Evolutionary conservation across 2,329 filamentous ascomycete genomes (phyloP).

Genomic region (Emmonsiellopsis sp.): DNA sequence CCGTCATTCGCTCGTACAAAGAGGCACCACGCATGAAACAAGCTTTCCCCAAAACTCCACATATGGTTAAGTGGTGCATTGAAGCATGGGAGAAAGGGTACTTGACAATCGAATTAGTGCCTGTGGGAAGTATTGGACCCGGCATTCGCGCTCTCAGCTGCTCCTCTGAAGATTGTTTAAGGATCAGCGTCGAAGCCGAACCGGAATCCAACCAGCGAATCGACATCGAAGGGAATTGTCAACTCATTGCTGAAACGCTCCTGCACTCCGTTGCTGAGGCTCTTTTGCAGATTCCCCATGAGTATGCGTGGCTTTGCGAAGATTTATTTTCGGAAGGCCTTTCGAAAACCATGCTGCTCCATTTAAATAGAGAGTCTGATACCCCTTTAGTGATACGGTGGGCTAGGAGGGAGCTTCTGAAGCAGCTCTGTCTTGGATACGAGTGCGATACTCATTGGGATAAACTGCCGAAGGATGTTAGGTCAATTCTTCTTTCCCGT

Average conservation of each 20-base stretch:
- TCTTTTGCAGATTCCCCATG: slow-evolving; percentile 26
- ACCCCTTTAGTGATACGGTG: slow-evolving; percentile 30
- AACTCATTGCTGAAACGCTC: slow-evolving; percentile 30
- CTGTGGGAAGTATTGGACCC: slow-evolving; percentile 23
- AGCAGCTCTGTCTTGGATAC: slow-evolving; percentile 41
- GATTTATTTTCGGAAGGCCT: slow-evolving; percentile 25
- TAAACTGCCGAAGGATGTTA: slow-evolving; percentile 36
- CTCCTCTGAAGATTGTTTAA: slow-evolving; percentile 18
- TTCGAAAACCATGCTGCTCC: slow-evolving; percentile 25
- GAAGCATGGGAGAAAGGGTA: slow-evolving; percentile 24
- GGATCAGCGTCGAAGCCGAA: slow-evolving; percentile 25
- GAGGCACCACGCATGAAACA: slow-evolving; percentile 26
- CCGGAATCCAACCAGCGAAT: slow-evolving; percentile 22
- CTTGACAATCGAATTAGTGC: slow-evolving; percentile 27
- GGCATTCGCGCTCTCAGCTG: slow-evolving; percentile 29
- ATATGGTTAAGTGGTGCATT: slow-evolving; percentile 26
- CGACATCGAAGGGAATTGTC: slow-evolving; percentile 27
- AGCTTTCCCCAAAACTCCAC: slow-evolving; percentile 36
- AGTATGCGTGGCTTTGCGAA: slow-evolving; percentile 27
- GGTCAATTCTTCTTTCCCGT: slow-evolving; percentile 38
- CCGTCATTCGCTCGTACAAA: slow-evolving; percentile 31
- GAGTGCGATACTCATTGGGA: slow-evolving; percentile 46
- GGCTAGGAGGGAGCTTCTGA: slow-evolving; percentile 39
- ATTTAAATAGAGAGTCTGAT: slow-evolving; percentile 28
- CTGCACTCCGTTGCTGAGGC: slow-evolving; percentile 29